phyloP scores from a whole-genome alignment of 768 basidiomycete species.

The Lactarius indigo region DNA sequence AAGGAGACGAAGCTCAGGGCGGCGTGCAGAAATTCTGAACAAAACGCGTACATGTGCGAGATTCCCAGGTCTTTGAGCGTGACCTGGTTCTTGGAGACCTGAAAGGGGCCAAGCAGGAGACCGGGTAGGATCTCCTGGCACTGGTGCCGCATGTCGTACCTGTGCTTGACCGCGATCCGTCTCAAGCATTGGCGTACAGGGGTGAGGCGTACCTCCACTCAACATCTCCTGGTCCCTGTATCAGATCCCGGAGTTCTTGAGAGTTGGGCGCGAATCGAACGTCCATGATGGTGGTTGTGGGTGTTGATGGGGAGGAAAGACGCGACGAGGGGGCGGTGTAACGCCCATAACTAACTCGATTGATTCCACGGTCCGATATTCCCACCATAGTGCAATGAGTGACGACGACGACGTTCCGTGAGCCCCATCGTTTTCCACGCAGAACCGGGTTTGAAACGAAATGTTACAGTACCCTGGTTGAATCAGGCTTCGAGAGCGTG shows the following conservation, averaged over 20 bases:
- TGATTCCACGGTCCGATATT: constrained; percentile 5
- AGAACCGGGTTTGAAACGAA: neutral
- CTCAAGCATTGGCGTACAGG: neutral
- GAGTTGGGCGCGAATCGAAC: constrained; percentile 12
- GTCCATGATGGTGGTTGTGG: neutral
- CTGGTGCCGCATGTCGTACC: constrained; percentile 94
- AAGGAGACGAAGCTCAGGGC: constrained; percentile 3
- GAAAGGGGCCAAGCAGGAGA: constrained; percentile 82
- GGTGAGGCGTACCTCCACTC: constrained; percentile 69
- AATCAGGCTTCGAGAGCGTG: neutral
- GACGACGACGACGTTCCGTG: constrained; percentile 21
- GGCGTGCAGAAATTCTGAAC: constrained; percentile 12
- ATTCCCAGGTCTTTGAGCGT: constrained; percentile 62
- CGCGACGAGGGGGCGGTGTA: constrained; percentile 9
- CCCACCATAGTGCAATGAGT: constrained; percentile 6
- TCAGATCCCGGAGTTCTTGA: constrained; percentile 48
- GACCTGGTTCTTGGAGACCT: constrained; percentile 79
- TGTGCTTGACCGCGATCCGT: constrained; percentile 30
- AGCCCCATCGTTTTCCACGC: neutral
- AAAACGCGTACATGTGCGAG: constrained; percentile 68
- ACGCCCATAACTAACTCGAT: neutral
- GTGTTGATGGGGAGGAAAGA: neutral
- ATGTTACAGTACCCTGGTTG: constrained; percentile 11
- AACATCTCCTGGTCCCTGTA: constrained; percentile 77
- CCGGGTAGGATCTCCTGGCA: constrained; percentile 88